Percentiles rank a stretch among this genome's conserved stretches.
phyloP scores from a whole-genome alignment of 1,284 basidiomycete species.

The Fomitopsis palustris region DNA sequence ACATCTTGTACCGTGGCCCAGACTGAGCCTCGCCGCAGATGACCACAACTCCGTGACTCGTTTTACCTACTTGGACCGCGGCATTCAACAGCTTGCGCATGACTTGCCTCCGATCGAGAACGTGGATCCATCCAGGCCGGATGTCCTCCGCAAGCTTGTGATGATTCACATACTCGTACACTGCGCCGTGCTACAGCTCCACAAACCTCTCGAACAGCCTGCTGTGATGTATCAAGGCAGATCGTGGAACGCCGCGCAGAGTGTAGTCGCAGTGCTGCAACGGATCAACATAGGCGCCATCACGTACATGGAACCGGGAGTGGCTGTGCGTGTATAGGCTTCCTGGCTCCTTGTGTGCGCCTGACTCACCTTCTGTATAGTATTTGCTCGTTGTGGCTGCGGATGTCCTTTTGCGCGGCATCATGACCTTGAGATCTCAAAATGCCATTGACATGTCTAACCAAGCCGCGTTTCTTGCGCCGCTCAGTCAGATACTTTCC shows the following conservation, averaged over 20 bases:
- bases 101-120: constrained; percentile 21
- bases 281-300: constrained; percentile 13
- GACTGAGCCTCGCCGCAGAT: constrained; percentile 6
- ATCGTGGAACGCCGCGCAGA: constrained; percentile 23
- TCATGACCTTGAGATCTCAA: constrained; percentile 2
- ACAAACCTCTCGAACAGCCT: constrained; percentile 27
- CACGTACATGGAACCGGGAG: constrained; percentile 26
- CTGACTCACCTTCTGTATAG: constrained; percentile 9
- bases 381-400: constrained; percentile 17
- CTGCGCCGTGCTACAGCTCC: constrained; percentile 34
- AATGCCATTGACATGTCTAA: constrained; percentile 10
- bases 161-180: constrained; percentile 32
- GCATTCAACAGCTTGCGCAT: constrained; percentile 27
- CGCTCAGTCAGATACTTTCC: constrained; percentile 13
- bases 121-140: constrained; percentile 11
- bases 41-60: constrained; percentile 20
- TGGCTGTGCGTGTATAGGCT: constrained; percentile 22
- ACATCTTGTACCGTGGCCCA: constrained; percentile 1
- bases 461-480: constrained; percentile 7
- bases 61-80: constrained; percentile 27
- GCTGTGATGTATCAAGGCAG: constrained; percentile 21
- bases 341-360: not conserved
- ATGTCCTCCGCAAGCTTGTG: constrained; percentile 24
- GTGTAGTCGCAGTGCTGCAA: constrained; percentile 22
- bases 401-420: constrained; percentile 14